Conservation (phyloP, 176 grass and related monocot species). For the Oryza longistaminata region DNA sequence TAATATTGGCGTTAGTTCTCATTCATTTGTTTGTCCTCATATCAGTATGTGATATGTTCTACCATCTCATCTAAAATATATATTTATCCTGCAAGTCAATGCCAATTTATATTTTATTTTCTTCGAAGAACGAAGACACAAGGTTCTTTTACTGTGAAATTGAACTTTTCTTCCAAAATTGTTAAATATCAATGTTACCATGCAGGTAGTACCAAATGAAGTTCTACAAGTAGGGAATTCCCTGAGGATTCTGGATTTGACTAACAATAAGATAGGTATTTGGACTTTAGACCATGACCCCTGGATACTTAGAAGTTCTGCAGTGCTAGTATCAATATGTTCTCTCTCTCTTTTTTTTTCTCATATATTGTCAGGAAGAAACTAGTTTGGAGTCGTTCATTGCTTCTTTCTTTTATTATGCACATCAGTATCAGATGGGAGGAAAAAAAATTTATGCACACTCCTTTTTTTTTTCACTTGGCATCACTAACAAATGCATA, state of each 20-base stretch:
- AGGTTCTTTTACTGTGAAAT: conserved; percentile 5
- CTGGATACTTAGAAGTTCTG: neutral
- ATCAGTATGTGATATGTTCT: conserved; percentile 10
- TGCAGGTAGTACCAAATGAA: conserved; percentile 79
- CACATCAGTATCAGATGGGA: neutral
- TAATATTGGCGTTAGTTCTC: neutral
- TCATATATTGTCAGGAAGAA: neutral
- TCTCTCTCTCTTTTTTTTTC: conserved; percentile 16
- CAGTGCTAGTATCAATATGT: neutral
- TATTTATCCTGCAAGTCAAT: conserved; percentile 4
- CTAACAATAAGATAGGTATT: conserved; percentile 97
- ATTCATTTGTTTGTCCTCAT: neutral
- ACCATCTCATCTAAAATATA: conserved; percentile 7
- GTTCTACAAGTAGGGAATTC: conserved; percentile 77
- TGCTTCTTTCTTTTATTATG: neutral
- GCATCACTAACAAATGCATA: neutral
- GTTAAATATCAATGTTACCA: conserved; percentile 30
- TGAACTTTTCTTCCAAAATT: conserved; percentile 7
- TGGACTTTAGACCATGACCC: neutral
- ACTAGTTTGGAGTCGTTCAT: conserved; percentile 2
- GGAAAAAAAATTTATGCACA: neutral
- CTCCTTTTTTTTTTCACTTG: conserved; percentile 11
- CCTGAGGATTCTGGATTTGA: conserved; percentile 93
- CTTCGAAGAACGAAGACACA: neutral
- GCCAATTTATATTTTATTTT: conserved; percentile 20